Evolutionary conservation across 352 stramenopile species (phyloP), one percentile per base, ranked within the genome.

Genomic region (Phytophthora sansomeana): DNA sequence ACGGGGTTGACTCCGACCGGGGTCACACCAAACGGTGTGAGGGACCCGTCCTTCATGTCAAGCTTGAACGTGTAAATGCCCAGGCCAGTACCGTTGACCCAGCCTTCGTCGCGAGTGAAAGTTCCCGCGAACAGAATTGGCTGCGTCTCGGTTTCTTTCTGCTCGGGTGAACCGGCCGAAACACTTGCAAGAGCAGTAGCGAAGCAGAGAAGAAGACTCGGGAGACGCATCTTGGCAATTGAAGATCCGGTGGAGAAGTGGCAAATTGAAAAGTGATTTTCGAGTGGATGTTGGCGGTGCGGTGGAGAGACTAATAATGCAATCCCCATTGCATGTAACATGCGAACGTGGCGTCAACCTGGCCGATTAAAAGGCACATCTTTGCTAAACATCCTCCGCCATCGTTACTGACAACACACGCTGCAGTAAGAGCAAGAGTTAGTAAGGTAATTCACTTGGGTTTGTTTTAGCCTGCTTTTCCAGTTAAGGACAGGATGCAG

Each of bases 61-160:
- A 92, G 62, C 61, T 77, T 62, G 67, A 83, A 89, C 30, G 75
- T 75, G 67, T 90, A 78, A 36, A 92, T 76, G 8, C 84, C 84
- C 43, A 89, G 80, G 52, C 80, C 78, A 17, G 72, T 85, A 55
- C 84, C 84, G 63, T 91, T 81, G 41, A 92, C 67, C 74, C 81
- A 87, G 32, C 75, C 77, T 79, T 91, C 81, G 46, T 91, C 78
- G 19, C 79, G 78, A n/a, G 84, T 89, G 69, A 88, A 92, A 9
- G 74, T 83, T 26, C 65, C 81, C 2, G 75, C 81, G 49, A 85
- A 87, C 32, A 92, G 53, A 38, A 85, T 72, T 58, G 60, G 56
- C 39, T 72, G 62, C 9, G 52, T 26, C 26, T 10, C 5, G 11
- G 47, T 49, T 60, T 75, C 46, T 3, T 24, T 24, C 21, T 63